These are phyloP conservation scores for Clavaria fumosa DNA, from an alignment of 768 basidiomycete genomes.

Conservation along the genomic window DNA sequence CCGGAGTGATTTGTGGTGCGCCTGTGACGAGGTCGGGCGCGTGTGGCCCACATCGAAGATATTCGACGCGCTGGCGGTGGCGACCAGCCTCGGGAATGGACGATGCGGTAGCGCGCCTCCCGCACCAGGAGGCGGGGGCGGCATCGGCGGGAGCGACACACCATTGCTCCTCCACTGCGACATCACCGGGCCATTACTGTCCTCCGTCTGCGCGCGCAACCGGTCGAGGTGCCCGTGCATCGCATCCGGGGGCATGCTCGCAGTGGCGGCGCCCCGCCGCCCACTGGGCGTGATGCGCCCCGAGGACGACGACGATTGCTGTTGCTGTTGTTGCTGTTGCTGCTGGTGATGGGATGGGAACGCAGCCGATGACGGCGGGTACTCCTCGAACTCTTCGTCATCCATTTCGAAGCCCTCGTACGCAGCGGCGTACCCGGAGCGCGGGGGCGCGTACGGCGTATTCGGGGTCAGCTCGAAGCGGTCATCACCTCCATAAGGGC, in stretches of 20 bases:
- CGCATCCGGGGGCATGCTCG: conserved; percentile 40
- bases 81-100: conserved; percentile 29
- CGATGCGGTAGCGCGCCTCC: conserved; percentile 34
- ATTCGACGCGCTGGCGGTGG: conserved; percentile 30
- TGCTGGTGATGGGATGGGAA: too few species aligned
- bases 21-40: conserved; percentile 15
- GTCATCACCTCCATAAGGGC: conserved; percentile 26
- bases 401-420: conserved; percentile 65
- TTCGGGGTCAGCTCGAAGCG: conserved; percentile 17
- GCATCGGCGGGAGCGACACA: conserved; percentile 24
- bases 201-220: conserved; percentile 56
- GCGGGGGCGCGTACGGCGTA: conserved; percentile 24
- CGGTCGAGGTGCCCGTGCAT: conserved; percentile 33
- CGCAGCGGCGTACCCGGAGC: conserved; percentile 41
- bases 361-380: too few species aligned
- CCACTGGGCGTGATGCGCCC: conserved; percentile 73
- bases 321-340: too few species aligned
- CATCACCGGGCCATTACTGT: conserved; percentile 45
- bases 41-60: too few species aligned
- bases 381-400: conserved; percentile 65
- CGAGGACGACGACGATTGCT: conserved; percentile 26
- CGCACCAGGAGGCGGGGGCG: conserved; percentile 14
- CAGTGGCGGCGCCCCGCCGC: conserved; percentile 44
- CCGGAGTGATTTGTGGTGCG: conserved; percentile 46
- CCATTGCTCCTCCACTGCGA: conserved; percentile 46